Evolutionary conservation across 441 rosid species (phyloP), one percentile per base, ranked within the genome.

Genomic region (Pelargonium exstipulatum): DNA sequence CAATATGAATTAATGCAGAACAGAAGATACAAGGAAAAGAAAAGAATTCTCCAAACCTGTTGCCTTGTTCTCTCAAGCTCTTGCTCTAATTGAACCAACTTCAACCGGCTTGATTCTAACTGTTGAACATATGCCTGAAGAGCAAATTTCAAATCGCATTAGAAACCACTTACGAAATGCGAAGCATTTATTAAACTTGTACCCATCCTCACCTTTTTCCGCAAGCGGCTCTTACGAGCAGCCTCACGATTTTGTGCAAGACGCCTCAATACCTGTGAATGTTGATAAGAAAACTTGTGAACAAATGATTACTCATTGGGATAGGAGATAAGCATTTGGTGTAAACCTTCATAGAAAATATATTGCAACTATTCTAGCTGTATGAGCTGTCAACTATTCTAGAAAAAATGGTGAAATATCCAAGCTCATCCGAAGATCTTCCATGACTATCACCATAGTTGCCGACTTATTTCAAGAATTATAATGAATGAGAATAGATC

Each of bases 201-300:
- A 10, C 67, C 60, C 26, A 49, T 14, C 58, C 62, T 29, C 79
- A 92, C 99, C 89, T 95, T 95, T 79, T 92, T 95, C 75, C 98
- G 86, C 79, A 92, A 51, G 67, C 98, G 99, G 75, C 97, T 88
- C 79, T 95, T 95, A 69, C 96, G 94, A 58, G 99, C 97, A 81
- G 97, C 99, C 79, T 95, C 97, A 1, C 97, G 97, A 35, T 91
- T 95, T 80, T 91, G 97, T 20, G 97, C 97, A 64, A 95, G 97
- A 64, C 99, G 88, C 77, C 97, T 89, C 76, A 88, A 96, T 73
- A 88, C 76, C 96, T 91, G 74, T 46, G 61, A 45, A 79, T 17
- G 68, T 64, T 42, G 13, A 70, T 16, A 65, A 73, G 69, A 65
- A 18, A 69, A 37, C 64, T 70, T 65, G 43, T 9, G 62, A 69